phyloP scores from a whole-genome alignment of 306 rosid species.

The Quercus variabilis region DNA sequence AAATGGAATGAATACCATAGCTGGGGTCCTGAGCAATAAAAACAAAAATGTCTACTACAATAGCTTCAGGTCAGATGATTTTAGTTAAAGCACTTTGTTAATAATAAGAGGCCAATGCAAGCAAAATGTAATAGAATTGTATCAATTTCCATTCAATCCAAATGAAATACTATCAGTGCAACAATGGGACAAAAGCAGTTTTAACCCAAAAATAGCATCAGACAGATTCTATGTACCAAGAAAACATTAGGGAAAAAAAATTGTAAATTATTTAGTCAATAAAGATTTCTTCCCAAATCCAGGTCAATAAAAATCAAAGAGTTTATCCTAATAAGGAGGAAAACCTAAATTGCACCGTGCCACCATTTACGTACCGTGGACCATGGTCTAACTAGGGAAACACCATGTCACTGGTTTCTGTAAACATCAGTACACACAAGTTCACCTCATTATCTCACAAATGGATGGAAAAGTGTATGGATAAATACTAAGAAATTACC shows the following conservation, averaged over 20 bases:
- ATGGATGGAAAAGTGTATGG: neutral
- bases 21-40: conserved; percentile 1
- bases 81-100: neutral
- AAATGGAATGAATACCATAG: conserved; percentile 4
- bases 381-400: neutral
- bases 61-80: neutral
- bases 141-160: neutral
- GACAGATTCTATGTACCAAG: neutral
- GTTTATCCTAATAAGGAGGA: neutral
- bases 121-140: neutral
- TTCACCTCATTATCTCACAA: neutral
- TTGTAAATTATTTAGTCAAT: neutral
- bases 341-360: neutral
- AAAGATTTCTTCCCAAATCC: neutral
- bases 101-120: neutral
- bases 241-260: neutral
- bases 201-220: neutral
- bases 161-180: neutral
- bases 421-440: neutral
- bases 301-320: neutral
- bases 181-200: neutral
- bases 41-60: neutral
- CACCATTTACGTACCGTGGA: neutral
- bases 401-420: neutral
- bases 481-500: neutral